Evolutionary conservation across 2,329 filamentous ascomycete genomes (phyloP).

Genomic region (Aspergillus thermomutatus): DNA sequence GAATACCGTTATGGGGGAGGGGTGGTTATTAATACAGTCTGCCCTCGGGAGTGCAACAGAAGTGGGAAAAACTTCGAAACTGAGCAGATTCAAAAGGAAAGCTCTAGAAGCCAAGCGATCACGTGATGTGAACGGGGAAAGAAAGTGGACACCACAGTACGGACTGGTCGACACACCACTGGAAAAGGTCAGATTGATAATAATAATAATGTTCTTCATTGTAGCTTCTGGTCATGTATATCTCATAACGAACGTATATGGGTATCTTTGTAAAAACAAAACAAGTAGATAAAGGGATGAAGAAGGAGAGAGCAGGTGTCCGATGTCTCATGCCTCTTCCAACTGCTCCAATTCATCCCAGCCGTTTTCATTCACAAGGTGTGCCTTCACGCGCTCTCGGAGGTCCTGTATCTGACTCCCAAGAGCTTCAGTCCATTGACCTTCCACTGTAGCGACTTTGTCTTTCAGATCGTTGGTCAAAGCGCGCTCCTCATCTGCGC

Average conservation of each 20-base stretch:
- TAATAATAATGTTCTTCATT: background rate
- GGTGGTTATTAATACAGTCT: slow-evolving; percentile 12
- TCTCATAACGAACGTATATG: slow-evolving; percentile 16
- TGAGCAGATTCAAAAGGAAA: slow-evolving; percentile 30
- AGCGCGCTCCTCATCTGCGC: slow-evolving; percentile 63
- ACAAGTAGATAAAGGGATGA: slow-evolving; percentile 7
- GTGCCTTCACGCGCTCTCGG: slow-evolving; percentile 70
- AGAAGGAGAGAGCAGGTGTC: slow-evolving; percentile 3
- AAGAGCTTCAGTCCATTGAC: slow-evolving; percentile 86
- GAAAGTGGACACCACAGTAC: background rate
- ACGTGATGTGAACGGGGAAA: slow-evolving; percentile 15
- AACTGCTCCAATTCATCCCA: slow-evolving; percentile 75
- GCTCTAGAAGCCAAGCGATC: slow-evolving; percentile 34
- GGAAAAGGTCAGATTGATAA: no score
- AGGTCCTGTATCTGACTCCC: slow-evolving; percentile 71
- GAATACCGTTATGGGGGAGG: slow-evolving; percentile 12
- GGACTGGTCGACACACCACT: background rate
- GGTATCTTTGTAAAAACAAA: slow-evolving; percentile 18
- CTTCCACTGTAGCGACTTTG: slow-evolving; percentile 84
- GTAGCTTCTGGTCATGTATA: background rate
- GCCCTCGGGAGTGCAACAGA: slow-evolving; percentile 8
- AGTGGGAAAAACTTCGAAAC: slow-evolving; percentile 12
- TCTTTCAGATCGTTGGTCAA: slow-evolving; percentile 88
- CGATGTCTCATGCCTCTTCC: slow-evolving; percentile 38
- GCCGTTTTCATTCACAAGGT: slow-evolving; percentile 72